Evolutionary conservation across 2,329 filamentous ascomycete species (phyloP).

Genomic region (Aspergillus aculeatinus): DNA sequence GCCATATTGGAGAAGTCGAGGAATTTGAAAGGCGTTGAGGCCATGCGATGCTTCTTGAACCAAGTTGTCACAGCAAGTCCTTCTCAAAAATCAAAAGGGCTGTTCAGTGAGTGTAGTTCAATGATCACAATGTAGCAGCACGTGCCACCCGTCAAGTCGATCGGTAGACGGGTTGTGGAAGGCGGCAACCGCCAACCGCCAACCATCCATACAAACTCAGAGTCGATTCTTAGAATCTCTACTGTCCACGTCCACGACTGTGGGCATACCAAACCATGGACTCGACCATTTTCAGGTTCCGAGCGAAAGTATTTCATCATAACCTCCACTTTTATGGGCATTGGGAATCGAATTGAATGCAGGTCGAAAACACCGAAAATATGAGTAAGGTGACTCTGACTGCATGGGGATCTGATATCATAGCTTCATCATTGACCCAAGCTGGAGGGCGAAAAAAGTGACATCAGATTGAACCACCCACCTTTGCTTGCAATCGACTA

Average conservation of each 20-base stretch:
- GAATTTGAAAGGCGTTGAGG: too few relatives aligned
- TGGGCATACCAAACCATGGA: too few relatives aligned
- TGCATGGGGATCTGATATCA: constrained; percentile 12
- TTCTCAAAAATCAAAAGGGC: too few relatives aligned
- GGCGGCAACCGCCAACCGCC: too few relatives aligned
- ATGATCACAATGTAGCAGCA: neutral
- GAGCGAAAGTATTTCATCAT: neutral
- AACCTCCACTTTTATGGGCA: neutral
- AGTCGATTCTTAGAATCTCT: neutral
- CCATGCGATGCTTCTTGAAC: too few relatives aligned
- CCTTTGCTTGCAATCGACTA: neutral
- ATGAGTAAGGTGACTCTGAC: too few relatives aligned
- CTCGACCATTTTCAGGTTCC: neutral
- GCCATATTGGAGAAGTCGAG: too few relatives aligned
- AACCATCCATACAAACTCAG: too few relatives aligned
- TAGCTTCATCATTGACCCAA: constrained; percentile 11
- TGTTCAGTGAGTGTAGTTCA: too few relatives aligned
- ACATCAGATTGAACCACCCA: constrained; percentile 8
- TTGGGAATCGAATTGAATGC: neutral
- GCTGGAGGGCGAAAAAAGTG: constrained; percentile 1
- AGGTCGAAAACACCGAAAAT: neutral
- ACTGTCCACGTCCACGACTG: too few relatives aligned
- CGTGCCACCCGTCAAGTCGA: neutral
- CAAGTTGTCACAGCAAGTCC: too few relatives aligned
- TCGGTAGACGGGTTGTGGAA: too few relatives aligned